phyloP scores from a whole-genome alignment of 352 stramenopile genomes.

The Phytophthora megakarya region DNA sequence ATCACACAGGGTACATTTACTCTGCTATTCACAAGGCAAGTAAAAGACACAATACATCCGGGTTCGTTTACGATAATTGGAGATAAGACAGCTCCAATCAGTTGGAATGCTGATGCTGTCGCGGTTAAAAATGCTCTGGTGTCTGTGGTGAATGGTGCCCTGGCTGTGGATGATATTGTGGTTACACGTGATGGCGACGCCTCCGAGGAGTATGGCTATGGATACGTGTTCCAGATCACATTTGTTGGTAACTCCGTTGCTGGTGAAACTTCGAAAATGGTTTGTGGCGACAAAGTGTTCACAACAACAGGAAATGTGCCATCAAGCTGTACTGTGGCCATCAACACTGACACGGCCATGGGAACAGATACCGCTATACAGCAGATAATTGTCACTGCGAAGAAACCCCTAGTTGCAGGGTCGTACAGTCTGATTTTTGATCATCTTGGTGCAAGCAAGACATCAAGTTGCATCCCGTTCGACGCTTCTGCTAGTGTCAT shows the following conservation, averaged over 20 bases:
- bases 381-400: conserved; percentile 60
- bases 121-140: conserved; percentile 39
- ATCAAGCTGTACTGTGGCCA: conserved; percentile 53
- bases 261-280: conserved; percentile 50
- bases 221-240: conserved; percentile 74
- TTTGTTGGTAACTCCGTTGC: conserved; percentile 78
- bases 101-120: conserved; percentile 47
- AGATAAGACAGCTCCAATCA: conserved; percentile 33
- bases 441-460: conserved; percentile 39
- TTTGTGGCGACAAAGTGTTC: conserved; percentile 43
- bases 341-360: conserved; percentile 73
- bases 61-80: conserved; percentile 41
- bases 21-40: conserved; percentile 48
- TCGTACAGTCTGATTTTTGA: conserved; percentile 63
- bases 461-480: conserved; percentile 64
- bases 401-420: conserved; percentile 53
- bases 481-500: conserved; percentile 58
- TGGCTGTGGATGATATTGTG: conserved; percentile 57
- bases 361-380: conserved; percentile 74
- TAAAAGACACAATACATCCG: conserved; percentile 12
- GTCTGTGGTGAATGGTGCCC: conserved; percentile 29
- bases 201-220: conserved; percentile 56
- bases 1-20: conserved; percentile 61
- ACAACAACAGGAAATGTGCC: conserved; percentile 37
- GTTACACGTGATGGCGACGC: conserved; percentile 78